These are phyloP conservation scores for Sporisorium graminicola DNA, from an alignment of 1,284 basidiomycete genomes.

Conservation along the genomic window DNA sequence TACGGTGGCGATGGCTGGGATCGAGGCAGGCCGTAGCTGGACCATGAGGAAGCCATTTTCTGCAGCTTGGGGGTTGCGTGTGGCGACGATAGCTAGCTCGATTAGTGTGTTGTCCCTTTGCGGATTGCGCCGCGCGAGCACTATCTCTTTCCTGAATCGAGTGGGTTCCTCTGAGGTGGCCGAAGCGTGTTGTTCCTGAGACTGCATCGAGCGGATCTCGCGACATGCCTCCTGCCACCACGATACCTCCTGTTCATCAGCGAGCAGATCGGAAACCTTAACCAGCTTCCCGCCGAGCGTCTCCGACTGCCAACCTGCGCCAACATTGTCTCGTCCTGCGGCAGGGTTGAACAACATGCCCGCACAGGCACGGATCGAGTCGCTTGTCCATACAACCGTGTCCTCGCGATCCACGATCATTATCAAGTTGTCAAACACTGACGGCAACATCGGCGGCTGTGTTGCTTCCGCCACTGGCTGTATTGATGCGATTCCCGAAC, in stretches of 20 bases:
- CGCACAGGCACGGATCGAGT: slow-evolving; percentile 8
- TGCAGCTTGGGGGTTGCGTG: not conserved
- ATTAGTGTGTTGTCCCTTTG: not conserved
- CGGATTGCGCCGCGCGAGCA: slow-evolving; percentile 2
- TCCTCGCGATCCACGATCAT: slow-evolving; percentile 11
- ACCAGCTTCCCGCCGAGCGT: not conserved
- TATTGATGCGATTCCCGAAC: not conserved
- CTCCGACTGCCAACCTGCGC: not conserved
- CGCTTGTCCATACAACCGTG: slow-evolving; percentile 4
- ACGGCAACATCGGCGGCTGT: not conserved
- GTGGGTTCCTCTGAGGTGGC: no score
- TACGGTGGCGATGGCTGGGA: slow-evolving; percentile 1
- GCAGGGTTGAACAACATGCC: slow-evolving; percentile 2
- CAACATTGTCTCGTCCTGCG: not conserved
- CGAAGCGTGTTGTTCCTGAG: not conserved
- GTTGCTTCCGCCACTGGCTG: not conserved
- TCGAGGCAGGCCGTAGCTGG: not conserved
- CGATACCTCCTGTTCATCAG: slow-evolving; percentile 4
- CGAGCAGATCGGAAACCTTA: slow-evolving; percentile 14
- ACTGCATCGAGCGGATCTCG: not conserved
- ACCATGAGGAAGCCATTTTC: slow-evolving; percentile 13
- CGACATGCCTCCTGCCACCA: slow-evolving; percentile 26
- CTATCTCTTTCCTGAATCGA: slow-evolving; percentile 4
- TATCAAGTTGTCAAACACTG: not conserved
- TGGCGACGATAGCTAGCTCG: slow-evolving; percentile 7